A percentile compares a stretch with the other conserved stretches of the same genome.
Conservation (phyloP, 257 asterid genomes). For the Solanum piurae region DNA sequence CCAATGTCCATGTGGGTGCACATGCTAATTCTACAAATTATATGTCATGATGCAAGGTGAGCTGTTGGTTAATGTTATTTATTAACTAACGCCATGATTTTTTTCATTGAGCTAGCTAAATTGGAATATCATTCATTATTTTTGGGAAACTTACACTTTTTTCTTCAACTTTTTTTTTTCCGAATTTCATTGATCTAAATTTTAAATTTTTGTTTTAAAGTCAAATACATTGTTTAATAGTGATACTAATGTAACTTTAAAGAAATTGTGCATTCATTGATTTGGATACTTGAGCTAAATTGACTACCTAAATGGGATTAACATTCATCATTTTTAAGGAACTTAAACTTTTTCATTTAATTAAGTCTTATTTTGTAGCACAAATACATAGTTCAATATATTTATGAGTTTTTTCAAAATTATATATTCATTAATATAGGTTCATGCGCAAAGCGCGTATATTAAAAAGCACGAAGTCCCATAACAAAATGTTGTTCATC, state of each 20-base stretch:
- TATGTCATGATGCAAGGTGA: neutral
- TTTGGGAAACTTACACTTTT: neutral
- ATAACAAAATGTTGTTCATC: neutral
- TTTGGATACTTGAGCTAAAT: neutral
- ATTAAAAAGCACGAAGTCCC: neutral
- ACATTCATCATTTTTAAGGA: neutral
- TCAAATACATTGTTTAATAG: neutral
- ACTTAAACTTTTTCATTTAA: neutral
- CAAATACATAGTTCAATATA: neutral
- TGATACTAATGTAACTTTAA: neutral
- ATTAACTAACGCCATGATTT: neutral
- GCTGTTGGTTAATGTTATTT: neutral
- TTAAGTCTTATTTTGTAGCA: neutral
- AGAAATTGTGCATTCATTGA: neutral
- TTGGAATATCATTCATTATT: neutral
- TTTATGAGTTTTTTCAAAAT: neutral
- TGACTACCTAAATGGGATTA: neutral
- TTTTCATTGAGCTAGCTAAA: neutral
- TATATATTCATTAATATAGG: neutral
- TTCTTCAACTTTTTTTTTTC: neutral
- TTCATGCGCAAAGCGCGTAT: neutral
- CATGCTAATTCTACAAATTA: neutral
- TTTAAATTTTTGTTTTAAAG: neutral
- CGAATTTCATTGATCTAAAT: neutral
- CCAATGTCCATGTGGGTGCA: neutral